Evolutionary conservation across 257 asterid genomes (phyloP).

Genomic region (Gynochthodes officinalis): DNA sequence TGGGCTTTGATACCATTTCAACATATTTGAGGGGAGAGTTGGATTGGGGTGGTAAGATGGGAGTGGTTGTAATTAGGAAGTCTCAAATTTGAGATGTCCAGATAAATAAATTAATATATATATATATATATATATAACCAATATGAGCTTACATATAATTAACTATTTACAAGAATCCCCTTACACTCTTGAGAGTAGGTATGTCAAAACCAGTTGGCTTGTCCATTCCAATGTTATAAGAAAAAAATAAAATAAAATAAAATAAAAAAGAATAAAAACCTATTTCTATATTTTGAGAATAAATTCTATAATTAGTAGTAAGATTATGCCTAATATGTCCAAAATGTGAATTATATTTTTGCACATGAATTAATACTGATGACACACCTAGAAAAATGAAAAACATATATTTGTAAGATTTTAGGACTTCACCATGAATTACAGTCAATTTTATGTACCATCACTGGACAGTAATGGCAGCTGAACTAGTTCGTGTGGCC

Average conservation of each 20-base stretch:
- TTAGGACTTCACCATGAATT: neutral
- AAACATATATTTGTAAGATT: neutral
- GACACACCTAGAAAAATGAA: neutral
- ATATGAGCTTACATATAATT: no score
- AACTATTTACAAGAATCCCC: neutral
- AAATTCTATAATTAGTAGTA: neutral
- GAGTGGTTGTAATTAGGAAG: no score
- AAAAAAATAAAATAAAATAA: neutral
- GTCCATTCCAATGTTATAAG: neutral
- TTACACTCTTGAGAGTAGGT: neutral
- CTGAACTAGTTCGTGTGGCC: slow-evolving; percentile 84
- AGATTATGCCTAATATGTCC: neutral
- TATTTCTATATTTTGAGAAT: neutral
- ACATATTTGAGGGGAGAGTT: neutral
- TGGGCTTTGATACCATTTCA: no score
- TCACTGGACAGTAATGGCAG: slow-evolving; percentile 83
- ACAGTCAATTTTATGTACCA: neutral
- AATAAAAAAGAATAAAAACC: no score
- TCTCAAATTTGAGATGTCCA: no score
- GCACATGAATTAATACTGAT: neutral
- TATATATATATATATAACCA: no score
- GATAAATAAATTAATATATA: no score
- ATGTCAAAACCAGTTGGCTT: neutral
- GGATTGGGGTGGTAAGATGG: no score
- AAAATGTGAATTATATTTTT: neutral